Evolutionary conservation across 2,329 filamentous ascomycete species (phyloP).

Genomic region (Exophiala sideris): DNA sequence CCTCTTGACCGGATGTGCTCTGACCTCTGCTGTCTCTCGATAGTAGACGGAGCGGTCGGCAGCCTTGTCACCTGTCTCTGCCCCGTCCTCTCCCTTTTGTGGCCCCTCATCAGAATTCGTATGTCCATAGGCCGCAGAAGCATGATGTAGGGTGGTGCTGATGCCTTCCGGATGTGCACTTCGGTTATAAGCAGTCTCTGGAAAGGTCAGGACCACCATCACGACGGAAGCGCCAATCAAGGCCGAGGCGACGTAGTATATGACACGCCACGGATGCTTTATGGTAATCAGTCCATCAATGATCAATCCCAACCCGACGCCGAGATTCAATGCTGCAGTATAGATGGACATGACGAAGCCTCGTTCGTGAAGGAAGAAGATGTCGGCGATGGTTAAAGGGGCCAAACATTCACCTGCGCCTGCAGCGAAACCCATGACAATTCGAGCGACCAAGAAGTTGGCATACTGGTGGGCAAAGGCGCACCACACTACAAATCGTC

Average conservation of each 20-base stretch:
- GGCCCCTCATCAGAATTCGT: background rate
- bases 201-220: slow-evolving; percentile 52
- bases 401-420: slow-evolving; percentile 51
- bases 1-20: slow-evolving; percentile 23
- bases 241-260: slow-evolving; percentile 47
- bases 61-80: background rate
- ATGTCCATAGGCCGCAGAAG: background rate
- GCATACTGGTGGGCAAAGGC: slow-evolving; percentile 38
- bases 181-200: slow-evolving; percentile 52
- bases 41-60: background rate
- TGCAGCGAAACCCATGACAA: slow-evolving; percentile 50
- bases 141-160: background rate
- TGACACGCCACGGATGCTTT: slow-evolving; percentile 33
- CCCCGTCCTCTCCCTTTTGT: no score
- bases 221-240: slow-evolving; percentile 49
- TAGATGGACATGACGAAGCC: slow-evolving; percentile 5
- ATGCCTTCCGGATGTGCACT: slow-evolving; percentile 9
- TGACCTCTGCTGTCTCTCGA: background rate
- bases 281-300: slow-evolving; percentile 36
- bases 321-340: slow-evolving; percentile 29
- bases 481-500: no score
- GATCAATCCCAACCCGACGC: slow-evolving; percentile 32
- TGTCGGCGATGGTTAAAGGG: slow-evolving; percentile 53
- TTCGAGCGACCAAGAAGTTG: slow-evolving; percentile 28
- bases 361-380: slow-evolving; percentile 54